Base-by-base conservation (phyloP, 139 green algal species). In the Trebouxia sp. region DNA sequence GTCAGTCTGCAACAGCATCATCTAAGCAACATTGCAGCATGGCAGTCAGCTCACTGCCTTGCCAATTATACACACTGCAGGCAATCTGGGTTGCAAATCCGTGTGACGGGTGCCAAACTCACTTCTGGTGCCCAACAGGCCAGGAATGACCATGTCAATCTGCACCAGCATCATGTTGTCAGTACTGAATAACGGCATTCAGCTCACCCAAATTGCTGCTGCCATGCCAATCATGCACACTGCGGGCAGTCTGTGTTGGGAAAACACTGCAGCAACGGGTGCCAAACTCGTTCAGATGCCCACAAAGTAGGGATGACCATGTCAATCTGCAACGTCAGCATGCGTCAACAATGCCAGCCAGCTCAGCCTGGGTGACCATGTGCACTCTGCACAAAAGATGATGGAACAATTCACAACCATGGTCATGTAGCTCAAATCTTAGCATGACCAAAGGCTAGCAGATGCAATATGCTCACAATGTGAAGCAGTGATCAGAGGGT, bases 171-270 rank as follows among this genome's bases (percentile, higher is more conserved):
- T n/a, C n/a, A n/a, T n/a, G n/a, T n/a, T n/a, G n/a, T n/a, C n/a
- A n/a, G n/a, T n/a, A n/a, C n/a, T 81, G 85, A 41, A 98, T 82
- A 50, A 98, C 67, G 24, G 74, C 65, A 83, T 96, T 88, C 32
- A 98, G 88, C 89, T 98, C 95, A 5, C 90, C 80, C 67, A 87
- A 72, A 86, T 96, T 94, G 77, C 82, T 85, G 35, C 84, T 28
- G 89, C 88, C 58, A 79, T 83, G 75, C 47, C 55, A 51, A 39
- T 77, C 67, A 26, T 51, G 55, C 67, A 77, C 1, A 22, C 41
- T 32, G 38, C 42, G 22, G 41, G 41, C 67, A 24, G 55, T 56
- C 26, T 37, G 55, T 12, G 55, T 8, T 6, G 26, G 67, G n/a
- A 55, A 55, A 32, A 38, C 67, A 1, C 67, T 39, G 41, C 67